A percentile compares a stretch with the other conserved stretches of the same genome.
Conservation (phyloP, 1,284 basidiomycete species). For the Kalmanozyma brasiliensis region DNA sequence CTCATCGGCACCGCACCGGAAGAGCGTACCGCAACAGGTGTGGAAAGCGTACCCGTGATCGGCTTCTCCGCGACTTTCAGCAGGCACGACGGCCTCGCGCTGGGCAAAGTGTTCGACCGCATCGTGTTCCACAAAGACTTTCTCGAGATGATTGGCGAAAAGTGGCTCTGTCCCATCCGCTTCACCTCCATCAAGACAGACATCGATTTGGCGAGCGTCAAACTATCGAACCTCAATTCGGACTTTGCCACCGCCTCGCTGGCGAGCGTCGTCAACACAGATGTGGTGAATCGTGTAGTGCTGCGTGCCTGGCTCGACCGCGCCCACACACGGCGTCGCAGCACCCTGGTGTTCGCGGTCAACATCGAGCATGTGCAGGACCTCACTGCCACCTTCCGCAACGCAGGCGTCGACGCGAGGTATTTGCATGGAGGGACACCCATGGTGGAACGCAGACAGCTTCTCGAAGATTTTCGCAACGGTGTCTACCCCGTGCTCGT, state of each 20-base stretch:
- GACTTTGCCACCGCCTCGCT: conserved; percentile 59
- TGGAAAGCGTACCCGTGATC: conserved; percentile 77
- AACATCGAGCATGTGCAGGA: conserved; percentile 84
- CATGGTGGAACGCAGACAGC: conserved; percentile 74
- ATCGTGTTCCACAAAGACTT: conserved; percentile 97
- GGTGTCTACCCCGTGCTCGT: conserved; percentile 86
- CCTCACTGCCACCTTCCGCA: conserved; percentile 79
- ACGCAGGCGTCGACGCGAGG: conserved; percentile 84
- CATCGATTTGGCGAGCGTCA: conserved; percentile 55
- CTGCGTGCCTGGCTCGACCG: conserved; percentile 63
- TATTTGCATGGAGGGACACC: conserved; percentile 79
- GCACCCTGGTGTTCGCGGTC: conserved; percentile 90
- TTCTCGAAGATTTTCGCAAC: conserved; percentile 78
- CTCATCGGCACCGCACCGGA: conserved; percentile 38
- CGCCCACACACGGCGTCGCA: conserved; percentile 72
- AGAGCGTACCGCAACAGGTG: background rate
- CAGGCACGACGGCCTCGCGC: conserved; percentile 87
- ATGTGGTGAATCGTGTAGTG: conserved; percentile 57
- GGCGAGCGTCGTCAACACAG: conserved; percentile 58
- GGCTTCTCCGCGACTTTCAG: conserved; percentile 96
- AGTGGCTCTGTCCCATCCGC: conserved; percentile 74
- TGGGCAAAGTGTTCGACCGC: conserved; percentile 86
- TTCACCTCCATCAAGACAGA: conserved; percentile 63
- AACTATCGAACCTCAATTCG: conserved; percentile 28
- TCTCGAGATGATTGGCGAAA: conserved; percentile 86